Percentiles rank a stretch among this genome's conserved stretches.
Evolutionary conservation across 1,139 yeast genomes (phyloP).

Genomic region (Suhomyces anneliseae): DNA sequence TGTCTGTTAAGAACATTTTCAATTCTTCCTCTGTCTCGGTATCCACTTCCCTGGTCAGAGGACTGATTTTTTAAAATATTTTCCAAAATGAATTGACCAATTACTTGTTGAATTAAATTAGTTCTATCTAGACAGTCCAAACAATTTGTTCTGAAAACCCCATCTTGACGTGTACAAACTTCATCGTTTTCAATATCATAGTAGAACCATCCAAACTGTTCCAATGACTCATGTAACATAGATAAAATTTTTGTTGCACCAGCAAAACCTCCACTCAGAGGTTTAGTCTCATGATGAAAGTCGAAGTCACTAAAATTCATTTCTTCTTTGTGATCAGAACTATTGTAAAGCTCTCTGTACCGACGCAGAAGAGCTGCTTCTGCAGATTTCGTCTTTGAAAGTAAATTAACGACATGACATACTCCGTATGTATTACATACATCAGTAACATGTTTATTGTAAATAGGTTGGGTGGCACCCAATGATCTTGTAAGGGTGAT

Average conservation of each 20-base stretch:
- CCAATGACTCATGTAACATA: constrained; percentile 60
- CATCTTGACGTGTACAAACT: constrained; percentile 72
- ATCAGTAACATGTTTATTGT: constrained; percentile 74
- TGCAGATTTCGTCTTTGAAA: constrained; percentile 70
- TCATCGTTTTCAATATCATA: constrained; percentile 44
- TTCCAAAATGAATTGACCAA: constrained; percentile 61
- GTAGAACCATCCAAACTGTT: constrained; percentile 72
- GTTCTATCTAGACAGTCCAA: constrained; percentile 95
- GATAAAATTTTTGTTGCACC: constrained; percentile 76
- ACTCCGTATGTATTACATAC: constrained; percentile 77
- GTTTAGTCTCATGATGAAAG: constrained; percentile 87
- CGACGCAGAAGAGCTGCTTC: constrained; percentile 74
- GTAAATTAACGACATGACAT: constrained; percentile 79
- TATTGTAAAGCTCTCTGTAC: constrained; percentile 57
- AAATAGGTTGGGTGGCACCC: constrained; percentile 92
- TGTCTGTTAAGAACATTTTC: constrained; percentile 64
- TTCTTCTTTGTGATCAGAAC: constrained; percentile 46
- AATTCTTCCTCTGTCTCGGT: constrained; percentile 23
- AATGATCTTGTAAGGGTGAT: constrained; percentile 82
- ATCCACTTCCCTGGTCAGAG: constrained; percentile 16
- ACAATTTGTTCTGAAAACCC: constrained; percentile 90
- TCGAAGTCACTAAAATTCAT: constrained; percentile 79
- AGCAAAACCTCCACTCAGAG: constrained; percentile 72
- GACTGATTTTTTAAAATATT: constrained; percentile 58
- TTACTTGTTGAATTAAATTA: constrained; percentile 85